Evolutionary conservation across 2,329 filamentous ascomycete species (phyloP), one percentile per base, ranked within the genome.

Genomic region (Ploettnerulaceae sp.): DNA sequence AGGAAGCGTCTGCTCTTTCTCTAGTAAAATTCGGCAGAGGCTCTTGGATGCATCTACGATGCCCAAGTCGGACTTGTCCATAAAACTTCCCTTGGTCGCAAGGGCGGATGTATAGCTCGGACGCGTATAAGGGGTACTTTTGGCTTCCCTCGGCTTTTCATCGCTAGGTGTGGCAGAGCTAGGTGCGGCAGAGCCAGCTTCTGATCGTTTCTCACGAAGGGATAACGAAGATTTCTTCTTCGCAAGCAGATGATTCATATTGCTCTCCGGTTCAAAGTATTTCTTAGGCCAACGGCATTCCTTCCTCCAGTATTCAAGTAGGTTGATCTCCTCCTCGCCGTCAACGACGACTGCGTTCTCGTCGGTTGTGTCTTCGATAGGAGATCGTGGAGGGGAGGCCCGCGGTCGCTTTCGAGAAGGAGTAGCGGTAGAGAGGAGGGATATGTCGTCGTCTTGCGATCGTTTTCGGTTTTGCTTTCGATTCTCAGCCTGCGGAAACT

Each of bases 51-150:
- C 41, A 11, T 63, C 43, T 4, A 56, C 57, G 21, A 70, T 59
- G 14, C 55, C 66, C 5, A 62, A 47, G 2, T 59, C 42, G 2
- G 60, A 67, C 38, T 66, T 57, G 12, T 35, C 41, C 64, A 74
- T 70, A 47, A 64, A 70, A 53, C 61, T 68, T 18, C 68, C 67
- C 47, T 69, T 69, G n/a, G 61, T 66, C 24, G 51, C 56, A 43
- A 73, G 69, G 1, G 68, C 34, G 11, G 40, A 59, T 52, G 55
- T 41, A 52, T 72, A 74, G n/a, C 59, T 60, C 37, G 56, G 45
- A 52, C 67, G 54, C 51, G 54, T 32, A 46, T 71, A 71, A 7
- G 49, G 60, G 2, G 62, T 56, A 55, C 60, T 69, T 58, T 69
- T 71, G 56, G 59, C 62, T 45, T 67, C 65, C 33, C 63, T 62